Conservation (phyloP, 164 flowering plant species). For the Chimonanthus praecox region DNA sequence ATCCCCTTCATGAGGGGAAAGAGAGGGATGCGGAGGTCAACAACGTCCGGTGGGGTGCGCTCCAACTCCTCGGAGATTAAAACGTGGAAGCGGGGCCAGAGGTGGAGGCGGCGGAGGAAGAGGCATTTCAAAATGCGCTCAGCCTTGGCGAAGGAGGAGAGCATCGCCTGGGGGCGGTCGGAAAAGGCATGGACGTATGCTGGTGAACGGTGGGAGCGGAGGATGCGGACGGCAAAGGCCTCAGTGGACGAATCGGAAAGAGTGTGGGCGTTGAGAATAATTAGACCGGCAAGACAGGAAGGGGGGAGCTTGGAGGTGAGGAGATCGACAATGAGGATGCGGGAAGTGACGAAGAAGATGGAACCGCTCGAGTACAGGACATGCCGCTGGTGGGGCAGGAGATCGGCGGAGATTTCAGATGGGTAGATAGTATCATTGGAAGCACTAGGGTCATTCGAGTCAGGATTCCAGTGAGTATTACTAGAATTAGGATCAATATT, state of each 20-base stretch:
- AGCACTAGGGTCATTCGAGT: not conserved
- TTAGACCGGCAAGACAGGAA: conserved; percentile 47
- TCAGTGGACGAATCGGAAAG: conserved; percentile 83
- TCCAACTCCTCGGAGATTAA: conserved; percentile 86
- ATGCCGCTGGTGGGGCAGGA: conserved; percentile 50
- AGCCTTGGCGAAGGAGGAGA: conserved; percentile 76
- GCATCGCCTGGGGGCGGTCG: conserved; percentile 77
- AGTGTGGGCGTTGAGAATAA: conserved; percentile 63
- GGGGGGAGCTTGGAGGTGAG: conserved; percentile 55
- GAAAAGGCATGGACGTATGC: conserved; percentile 67
- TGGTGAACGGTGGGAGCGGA: conserved; percentile 35
- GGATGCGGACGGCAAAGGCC: conserved; percentile 70
- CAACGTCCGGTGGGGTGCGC: conserved; percentile 71
- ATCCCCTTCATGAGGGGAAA: conserved; percentile 54
- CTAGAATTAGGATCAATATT: not conserved
- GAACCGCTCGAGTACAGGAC: conserved; percentile 68
- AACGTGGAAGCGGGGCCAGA: conserved; percentile 98
- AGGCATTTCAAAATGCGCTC: conserved; percentile 75
- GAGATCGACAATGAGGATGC: conserved; percentile 87
- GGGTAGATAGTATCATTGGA: conserved; percentile 9
- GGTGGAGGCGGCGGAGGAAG: conserved; percentile 48
- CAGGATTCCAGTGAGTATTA: conserved; percentile 3
- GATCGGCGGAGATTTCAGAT: conserved; percentile 76
- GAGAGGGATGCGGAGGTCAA: conserved; percentile 76
- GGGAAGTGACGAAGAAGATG: conserved; percentile 65